phyloP scores from a whole-genome alignment of 2,329 filamentous ascomycete species.

The Fusarium sp. region DNA sequence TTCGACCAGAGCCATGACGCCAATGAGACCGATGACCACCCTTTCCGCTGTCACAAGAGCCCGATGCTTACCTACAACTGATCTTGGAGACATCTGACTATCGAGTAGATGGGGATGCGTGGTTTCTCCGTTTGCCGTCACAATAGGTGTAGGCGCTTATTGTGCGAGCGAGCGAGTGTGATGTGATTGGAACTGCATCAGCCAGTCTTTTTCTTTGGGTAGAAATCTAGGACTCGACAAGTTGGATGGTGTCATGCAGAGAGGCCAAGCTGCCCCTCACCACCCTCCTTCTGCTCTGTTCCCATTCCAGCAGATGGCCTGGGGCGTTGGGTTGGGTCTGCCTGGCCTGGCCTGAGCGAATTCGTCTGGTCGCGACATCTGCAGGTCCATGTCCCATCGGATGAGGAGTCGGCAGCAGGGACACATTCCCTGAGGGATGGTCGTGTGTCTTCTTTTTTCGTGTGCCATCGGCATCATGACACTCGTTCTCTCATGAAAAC shows the following conservation, averaged over 20 bases:
- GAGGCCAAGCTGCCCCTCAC: constrained; percentile 35
- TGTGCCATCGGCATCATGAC: constrained; percentile 40
- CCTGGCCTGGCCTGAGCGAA: constrained; percentile 28
- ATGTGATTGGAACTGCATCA: constrained; percentile 36
- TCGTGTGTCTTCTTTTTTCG: constrained; percentile 22
- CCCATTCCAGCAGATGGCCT: constrained; percentile 4
- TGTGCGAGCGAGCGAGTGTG: constrained; percentile 26
- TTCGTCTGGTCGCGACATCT: constrained; percentile 31
- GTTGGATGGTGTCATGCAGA: constrained; percentile 47
- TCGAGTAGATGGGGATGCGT: constrained; percentile 23
- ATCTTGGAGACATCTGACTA: constrained; percentile 37
- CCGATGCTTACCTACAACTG: constrained; percentile 21
- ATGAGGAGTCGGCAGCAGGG: constrained; percentile 30
- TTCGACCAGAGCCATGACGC: constrained; percentile 31
- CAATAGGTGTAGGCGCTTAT: constrained; percentile 36
- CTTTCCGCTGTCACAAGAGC: constrained; percentile 29
- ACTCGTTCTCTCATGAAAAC: constrained; percentile 21
- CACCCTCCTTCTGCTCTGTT: constrained; percentile 30
- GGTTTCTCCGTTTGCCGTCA: constrained; percentile 16
- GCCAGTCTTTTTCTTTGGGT: constrained; percentile 23
- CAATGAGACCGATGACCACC: constrained; percentile 34
- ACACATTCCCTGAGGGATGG: constrained; percentile 15
- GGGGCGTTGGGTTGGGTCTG: constrained; percentile 13
- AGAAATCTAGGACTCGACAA: constrained; percentile 28
- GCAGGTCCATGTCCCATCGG: constrained; percentile 44